Base-by-base conservation (phyloP, 2,329 filamentous ascomycete genomes). In the Trichoderma endophyticum region DNA sequence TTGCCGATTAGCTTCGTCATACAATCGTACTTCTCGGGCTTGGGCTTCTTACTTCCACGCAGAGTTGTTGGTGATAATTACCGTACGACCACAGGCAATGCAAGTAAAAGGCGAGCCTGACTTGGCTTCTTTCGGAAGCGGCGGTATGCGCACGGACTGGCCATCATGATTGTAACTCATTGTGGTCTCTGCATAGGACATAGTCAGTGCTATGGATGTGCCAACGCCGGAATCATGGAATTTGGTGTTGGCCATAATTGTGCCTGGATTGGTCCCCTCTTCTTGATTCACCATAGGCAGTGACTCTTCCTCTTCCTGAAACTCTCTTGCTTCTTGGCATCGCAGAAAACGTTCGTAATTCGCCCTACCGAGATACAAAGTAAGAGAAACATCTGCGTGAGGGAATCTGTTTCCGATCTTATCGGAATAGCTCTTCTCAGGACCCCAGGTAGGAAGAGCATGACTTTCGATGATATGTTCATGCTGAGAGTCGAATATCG, bases 261-360 rank as follows among this genome's bases (percentile, higher is more conserved):
- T 67, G 1, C 32, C 51, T n/a, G 4, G 24, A 5, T 26, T 1
- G 0, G 5, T 43, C 6, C 15, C 48, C 34, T 1, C 51, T 43
- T 43, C 51, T 6, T 18, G 51, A 2, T 6, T 28, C 4, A n/a
- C 21, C 0, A 26, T 15, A 43, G 18, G 1, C 4, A 18, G 3
- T 0, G 9, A 3, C 18, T 32, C 34, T 14, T 43, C 34, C 1
- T 11, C 14, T 12, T 36, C 32, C 14, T 21, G 14, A 30, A 7
- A 34, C 0, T 67, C 64, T 67, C 64, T 67, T 15, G 36, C 5
- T 28, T 34, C 51, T 15, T 67, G 64, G 11, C 64, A 67, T 26
- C 64, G 51, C 8, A 67, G 11, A 32, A 32, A 67, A 0, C 64
- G 64, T 28, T 67, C 64, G n/a, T 30, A 67, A 3, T 67, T 67